A percentile compares a stretch with the other conserved stretches of the same genome.
These are phyloP conservation scores for Cyanidioschyzon merolae DNA, from an alignment of 23 red algal genomes.

Conservation along the genomic window DNA sequence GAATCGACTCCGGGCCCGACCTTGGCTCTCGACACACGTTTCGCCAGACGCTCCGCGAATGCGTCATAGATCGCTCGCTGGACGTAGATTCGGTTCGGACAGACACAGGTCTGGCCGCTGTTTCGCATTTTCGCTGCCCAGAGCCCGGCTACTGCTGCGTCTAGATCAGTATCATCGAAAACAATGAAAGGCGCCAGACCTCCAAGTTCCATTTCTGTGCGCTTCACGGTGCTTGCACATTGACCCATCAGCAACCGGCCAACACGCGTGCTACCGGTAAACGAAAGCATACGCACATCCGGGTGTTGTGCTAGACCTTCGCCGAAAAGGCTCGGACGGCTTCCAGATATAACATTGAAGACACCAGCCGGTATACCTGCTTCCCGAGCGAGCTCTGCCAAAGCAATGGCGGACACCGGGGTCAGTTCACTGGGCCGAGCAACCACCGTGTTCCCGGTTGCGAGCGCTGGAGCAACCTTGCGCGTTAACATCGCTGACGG, in stretches of 20 bases:
- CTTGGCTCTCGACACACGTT: slow-evolving; percentile 20
- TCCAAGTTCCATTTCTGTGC: slow-evolving; percentile 59
- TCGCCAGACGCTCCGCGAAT: slow-evolving; percentile 28
- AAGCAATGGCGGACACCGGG: slow-evolving; percentile 68
- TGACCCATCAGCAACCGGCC: slow-evolving; percentile 36
- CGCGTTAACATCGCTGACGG: slow-evolving; percentile 72
- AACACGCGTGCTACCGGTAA: slow-evolving; percentile 78
- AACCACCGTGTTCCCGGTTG: slow-evolving; percentile 71
- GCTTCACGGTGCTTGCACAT: slow-evolving; percentile 37
- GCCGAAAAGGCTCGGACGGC: slow-evolving; percentile 24
- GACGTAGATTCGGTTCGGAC: slow-evolving; percentile 66
- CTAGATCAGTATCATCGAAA: slow-evolving; percentile 70
- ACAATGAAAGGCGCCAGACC: slow-evolving; percentile 79
- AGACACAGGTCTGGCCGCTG: slow-evolving; percentile 84
- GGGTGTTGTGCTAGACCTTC: slow-evolving; percentile 24
- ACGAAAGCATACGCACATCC: slow-evolving; percentile 59
- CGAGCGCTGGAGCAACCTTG: slow-evolving; percentile 68
- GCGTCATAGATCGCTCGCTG: slow-evolving; percentile 36
- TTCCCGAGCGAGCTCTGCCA: slow-evolving; percentile 49
- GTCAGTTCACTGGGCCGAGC: slow-evolving; percentile 61
- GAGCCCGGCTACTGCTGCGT: slow-evolving; percentile 37
- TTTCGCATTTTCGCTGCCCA: slow-evolving; percentile 50
- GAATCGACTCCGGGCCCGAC: slow-evolving; percentile 62
- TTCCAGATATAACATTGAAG: slow-evolving; percentile 48
- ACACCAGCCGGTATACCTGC: slow-evolving; percentile 63